phyloP scores from a whole-genome alignment of 768 basidiomycete genomes.

The Mycena belliarum region DNA sequence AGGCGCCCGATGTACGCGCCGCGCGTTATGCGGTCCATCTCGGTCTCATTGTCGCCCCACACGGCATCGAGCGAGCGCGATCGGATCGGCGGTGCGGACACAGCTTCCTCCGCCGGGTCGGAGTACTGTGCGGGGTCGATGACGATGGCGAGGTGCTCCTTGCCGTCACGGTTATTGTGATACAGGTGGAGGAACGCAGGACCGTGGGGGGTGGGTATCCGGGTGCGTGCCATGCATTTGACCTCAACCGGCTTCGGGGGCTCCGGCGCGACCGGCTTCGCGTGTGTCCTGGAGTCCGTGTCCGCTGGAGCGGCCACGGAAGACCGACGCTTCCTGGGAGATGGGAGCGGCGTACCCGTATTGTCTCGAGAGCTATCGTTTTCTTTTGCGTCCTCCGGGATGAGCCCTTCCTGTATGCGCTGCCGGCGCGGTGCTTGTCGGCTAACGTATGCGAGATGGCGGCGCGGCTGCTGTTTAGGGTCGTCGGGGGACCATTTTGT shows the following conservation, averaged over 20 bases:
- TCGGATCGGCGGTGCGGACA: slow-evolving; percentile 66
- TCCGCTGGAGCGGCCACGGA: slow-evolving; percentile 29
- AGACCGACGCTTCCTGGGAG: slow-evolving; percentile 41
- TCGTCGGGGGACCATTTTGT: slow-evolving; percentile 54
- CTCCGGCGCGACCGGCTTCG: slow-evolving; percentile 24
- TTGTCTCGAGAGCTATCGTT: slow-evolving; percentile 46
- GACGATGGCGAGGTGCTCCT: slow-evolving; percentile 96
- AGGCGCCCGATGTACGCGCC: slow-evolving; percentile 93
- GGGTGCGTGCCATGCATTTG: slow-evolving; percentile 94
- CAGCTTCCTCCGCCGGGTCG: slow-evolving; percentile 33
- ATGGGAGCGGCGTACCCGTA: slow-evolving; percentile 38
- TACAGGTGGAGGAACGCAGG: slow-evolving; percentile 92
- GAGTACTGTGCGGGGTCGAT: slow-evolving; percentile 86
- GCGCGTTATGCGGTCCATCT: slow-evolving; percentile 88
- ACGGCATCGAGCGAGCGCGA: slow-evolving; percentile 78
- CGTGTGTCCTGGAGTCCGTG: slow-evolving; percentile 29
- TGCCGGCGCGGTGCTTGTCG: slow-evolving; percentile 73
- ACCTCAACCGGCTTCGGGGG: slow-evolving; percentile 55
- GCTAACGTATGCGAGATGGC: slow-evolving; percentile 64
- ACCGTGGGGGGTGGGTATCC: slow-evolving; percentile 95
- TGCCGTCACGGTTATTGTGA: slow-evolving; percentile 87
- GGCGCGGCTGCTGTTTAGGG: slow-evolving; percentile 40
- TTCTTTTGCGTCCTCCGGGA: slow-evolving; percentile 48
- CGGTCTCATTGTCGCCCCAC: slow-evolving; percentile 86
- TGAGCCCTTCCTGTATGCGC: slow-evolving; percentile 41